Evolutionary conservation across 164 flowering plant genomes (phyloP), one percentile per base, ranked within the genome.

Genomic region (Stephania cephalantha): DNA sequence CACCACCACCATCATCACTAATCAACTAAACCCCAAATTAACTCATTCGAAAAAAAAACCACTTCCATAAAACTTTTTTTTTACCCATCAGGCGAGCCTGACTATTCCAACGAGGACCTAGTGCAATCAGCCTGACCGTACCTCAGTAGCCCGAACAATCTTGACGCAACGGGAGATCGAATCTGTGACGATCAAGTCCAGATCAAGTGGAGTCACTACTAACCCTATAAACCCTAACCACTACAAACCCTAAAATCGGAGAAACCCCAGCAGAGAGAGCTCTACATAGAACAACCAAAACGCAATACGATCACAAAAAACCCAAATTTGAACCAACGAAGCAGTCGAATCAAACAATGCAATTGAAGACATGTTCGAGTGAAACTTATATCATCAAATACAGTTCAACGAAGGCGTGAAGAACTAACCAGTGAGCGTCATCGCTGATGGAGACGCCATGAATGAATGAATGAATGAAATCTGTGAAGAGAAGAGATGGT

Each of bases 381-480:
- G 52, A 11, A 58, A 70, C 0, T 25, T 25, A 25, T 58, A 55
- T 25, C 58, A 35, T n/a, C 7, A 25, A 69, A 25, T 9, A 12
- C 1, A 25, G 25, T 68, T 18, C 18, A 64, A 22, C 53, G 61
- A 20, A 50, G 71, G 31, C 10, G 29, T 11, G 8, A 6, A 70
- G 46, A 45, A 1, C 10, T 70, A 44, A 76, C 78, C 73, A 35
- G 75, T 8, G 9, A 31, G 42, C 66, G 64, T 11, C 52, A 44
- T 44, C 30, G 69, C 6, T n/a, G 78, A 76, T 35, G 71, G 50
- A 6, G 72, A 72, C 65, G 75, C 71, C 79, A 77, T 77, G 44
- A 11, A 22, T 31, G 75, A 77, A 63, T 7, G 67, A 75, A 77
- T 77, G 45, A 12, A 22, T 35, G 79, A 77, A 63, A 5, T 25